Base-by-base conservation (phyloP, 2,329 filamentous ascomycete species). In the Chrysoporthe puriensis region DNA sequence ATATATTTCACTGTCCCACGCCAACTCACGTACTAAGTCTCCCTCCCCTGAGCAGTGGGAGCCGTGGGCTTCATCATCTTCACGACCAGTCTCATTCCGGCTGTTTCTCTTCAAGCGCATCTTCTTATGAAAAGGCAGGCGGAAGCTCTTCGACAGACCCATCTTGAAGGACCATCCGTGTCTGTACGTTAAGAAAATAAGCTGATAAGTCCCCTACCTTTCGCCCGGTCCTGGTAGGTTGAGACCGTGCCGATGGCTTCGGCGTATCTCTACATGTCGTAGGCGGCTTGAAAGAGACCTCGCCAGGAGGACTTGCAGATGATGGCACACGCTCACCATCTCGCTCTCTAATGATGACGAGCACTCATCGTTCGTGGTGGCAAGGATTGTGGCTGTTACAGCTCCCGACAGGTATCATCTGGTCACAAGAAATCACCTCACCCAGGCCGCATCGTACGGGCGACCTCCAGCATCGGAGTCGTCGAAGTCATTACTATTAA, bases 111-210 rank as follows among this genome's bases (percentile, higher is more conserved):
- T 78, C 69, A 75, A 74, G 61, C 71, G 77, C 68, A 79, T 82
- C 7, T 71, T 80, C 32, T 74, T 75, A 66, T 74, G 79, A 0
- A 66, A 75, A 11, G 77, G 76, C 61, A 73, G 75, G 14, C 76
- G 82, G 9, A 67, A 70, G 11, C 50, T 82, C 1, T 70, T 82
- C 42, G 80, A 83, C 73, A 74, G 70, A 71, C 71, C 74, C 2
- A 79, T 78, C 1, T 81, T 83, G 63, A 76, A 64, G 6, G 80
- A 83, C 52, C 44, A 73, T 0, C 52, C 44, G 73, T 0, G 76
- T 77, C 1, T 83, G 73, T 70, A 73, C 78, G 64, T 43, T 76
- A 18, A 40, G 36, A 40, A 40, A 6, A 40, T 1, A 40, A 1
- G 36, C 36, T 40, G 9, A 40, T 1, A 40, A 40, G 0, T 1